phyloP scores from a whole-genome alignment of 1,139 yeast species.

The Saccharomycopsis hybrid region DNA sequence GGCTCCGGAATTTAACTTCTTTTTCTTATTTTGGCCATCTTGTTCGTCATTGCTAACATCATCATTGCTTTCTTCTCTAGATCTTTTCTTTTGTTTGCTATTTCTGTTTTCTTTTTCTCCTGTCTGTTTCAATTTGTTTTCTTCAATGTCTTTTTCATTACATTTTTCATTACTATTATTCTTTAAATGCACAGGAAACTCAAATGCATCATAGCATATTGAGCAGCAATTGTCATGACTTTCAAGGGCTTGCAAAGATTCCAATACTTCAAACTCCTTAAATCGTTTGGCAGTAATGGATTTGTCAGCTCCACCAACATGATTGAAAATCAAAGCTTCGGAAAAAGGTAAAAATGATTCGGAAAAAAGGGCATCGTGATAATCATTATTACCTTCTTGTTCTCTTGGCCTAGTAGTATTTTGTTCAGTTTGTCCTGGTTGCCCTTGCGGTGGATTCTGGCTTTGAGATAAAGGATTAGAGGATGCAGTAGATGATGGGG shows the following conservation, averaged over 20 bases:
- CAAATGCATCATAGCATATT: slow-evolving; percentile 17
- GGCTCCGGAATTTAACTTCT: too few species aligned
- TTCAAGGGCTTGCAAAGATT: background rate
- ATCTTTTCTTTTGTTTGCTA: too few species aligned
- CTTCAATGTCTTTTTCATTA: too few species aligned
- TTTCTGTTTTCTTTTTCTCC: too few species aligned
- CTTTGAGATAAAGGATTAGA: background rate
- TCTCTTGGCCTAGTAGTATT: background rate
- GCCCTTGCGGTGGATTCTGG: too few species aligned
- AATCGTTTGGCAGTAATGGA: slow-evolving; percentile 9
- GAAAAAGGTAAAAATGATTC: slow-evolving; percentile 1
- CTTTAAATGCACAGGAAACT: background rate
- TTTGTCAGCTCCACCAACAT: slow-evolving; percentile 4
- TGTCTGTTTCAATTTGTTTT: too few species aligned
- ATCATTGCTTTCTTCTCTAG: too few species aligned
- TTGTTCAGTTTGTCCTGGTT: background rate
- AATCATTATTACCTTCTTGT: background rate
- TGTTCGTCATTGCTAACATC: too few species aligned
- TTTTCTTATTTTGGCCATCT: too few species aligned
- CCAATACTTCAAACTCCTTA: slow-evolving; percentile 5
- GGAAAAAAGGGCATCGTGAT: background rate
- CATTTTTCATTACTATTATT: too few species aligned
- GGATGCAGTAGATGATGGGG: background rate
- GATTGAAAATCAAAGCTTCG: slow-evolving; percentile 23
- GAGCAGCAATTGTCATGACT: slow-evolving; percentile 11